Evolutionary conservation across 352 stramenopile species (phyloP).

Genomic region (Globisporangium radiosum): DNA sequence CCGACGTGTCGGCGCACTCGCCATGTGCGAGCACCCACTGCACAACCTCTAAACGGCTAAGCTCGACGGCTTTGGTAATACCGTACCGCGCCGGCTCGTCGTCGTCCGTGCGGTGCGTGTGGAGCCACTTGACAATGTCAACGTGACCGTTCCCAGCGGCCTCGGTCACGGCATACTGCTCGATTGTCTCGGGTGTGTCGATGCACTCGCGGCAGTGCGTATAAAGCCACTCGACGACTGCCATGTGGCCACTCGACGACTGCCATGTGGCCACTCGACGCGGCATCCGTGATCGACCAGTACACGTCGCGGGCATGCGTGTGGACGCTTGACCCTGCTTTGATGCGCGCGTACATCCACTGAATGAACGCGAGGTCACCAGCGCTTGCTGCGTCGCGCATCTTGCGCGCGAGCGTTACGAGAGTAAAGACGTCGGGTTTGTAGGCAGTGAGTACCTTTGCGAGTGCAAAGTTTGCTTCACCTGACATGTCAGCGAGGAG

Average conservation of each 20-base stretch:
- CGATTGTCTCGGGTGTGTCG: no score
- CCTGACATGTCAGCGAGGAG: no score
- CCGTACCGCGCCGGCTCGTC: not conserved
- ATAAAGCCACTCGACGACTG: not conserved
- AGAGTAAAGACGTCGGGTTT: no score
- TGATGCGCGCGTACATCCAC: not conserved
- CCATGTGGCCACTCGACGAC: not conserved
- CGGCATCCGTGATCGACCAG: not conserved
- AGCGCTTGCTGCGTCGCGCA: no score
- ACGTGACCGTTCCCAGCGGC: not conserved
- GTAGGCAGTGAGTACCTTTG: no score
- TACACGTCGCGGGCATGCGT: not conserved
- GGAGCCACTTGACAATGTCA: not conserved
- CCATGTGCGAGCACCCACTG: not conserved
- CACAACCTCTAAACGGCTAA: not conserved
- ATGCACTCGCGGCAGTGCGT: no score
- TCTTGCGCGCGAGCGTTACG: no score
- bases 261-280: not conserved
- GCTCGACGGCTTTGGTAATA: not conserved
- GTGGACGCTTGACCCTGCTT: not conserved
- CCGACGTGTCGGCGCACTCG: not conserved
- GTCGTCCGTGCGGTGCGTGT: no score
- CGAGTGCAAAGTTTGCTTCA: no score
- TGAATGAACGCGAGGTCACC: not conserved
- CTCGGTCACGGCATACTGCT: not conserved